Conservation (phyloP, 768 basidiomycete genomes). For the Russula sp. region DNA sequence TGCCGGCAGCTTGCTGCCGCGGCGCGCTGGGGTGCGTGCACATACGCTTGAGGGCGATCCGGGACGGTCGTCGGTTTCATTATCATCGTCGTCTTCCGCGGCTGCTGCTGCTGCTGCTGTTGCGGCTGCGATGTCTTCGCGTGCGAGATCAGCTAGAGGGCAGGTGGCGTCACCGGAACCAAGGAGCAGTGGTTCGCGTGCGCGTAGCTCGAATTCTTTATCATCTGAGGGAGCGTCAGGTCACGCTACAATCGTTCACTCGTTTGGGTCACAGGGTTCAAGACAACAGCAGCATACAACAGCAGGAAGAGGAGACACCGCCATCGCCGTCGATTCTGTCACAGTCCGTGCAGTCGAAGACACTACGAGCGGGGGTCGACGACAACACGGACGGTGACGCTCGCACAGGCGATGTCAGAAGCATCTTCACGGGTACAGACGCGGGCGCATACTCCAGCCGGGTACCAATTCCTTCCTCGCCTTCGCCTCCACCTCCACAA, state of each 20-base stretch:
- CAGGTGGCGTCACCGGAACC: constrained; percentile 8
- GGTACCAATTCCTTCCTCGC: background rate
- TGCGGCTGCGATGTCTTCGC: background rate
- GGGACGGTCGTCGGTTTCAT: constrained; percentile 9
- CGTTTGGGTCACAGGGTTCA: constrained; percentile 12
- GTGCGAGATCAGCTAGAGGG: constrained; percentile 7
- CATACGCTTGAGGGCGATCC: constrained; percentile 15
- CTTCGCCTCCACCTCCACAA: background rate
- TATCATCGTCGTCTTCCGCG: background rate
- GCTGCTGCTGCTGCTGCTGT: background rate
- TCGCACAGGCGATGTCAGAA: background rate
- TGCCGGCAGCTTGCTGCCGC: constrained; percentile 40
- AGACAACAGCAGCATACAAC: constrained; percentile 5
- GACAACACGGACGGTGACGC: constrained; percentile 6
- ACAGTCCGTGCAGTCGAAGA: constrained; percentile 27
- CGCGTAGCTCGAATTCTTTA: no score
- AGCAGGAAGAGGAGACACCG: background rate
- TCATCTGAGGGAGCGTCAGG: constrained; percentile 17
- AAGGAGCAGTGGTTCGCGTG: no score
- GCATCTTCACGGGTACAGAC: constrained; percentile 23
- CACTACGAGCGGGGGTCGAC: constrained; percentile 18
- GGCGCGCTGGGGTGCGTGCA: constrained; percentile 28
- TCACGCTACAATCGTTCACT: constrained; percentile 2
- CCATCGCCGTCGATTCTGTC: constrained; percentile 32
- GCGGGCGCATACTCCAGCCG: constrained; percentile 18